Percentiles rank a stretch among this genome's conserved stretches.
phyloP scores from a whole-genome alignment of 352 stramenopile species.

The Saprolegnia parasitica region DNA sequence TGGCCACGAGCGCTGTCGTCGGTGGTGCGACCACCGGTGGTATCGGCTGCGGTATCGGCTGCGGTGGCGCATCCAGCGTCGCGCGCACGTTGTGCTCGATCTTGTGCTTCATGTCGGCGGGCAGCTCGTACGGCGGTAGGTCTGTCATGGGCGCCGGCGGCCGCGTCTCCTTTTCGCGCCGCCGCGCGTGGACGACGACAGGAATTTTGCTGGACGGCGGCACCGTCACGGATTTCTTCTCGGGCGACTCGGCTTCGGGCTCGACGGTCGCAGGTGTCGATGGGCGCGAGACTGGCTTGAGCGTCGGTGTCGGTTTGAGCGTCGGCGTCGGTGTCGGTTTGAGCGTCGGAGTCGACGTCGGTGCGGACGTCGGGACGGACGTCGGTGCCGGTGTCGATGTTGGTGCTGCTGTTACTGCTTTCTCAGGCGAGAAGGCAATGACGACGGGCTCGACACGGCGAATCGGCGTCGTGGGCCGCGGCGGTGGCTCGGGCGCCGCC shows the following conservation, averaged over 20 bases:
- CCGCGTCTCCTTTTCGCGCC: slow-evolving; percentile 27
- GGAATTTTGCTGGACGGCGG: slow-evolving; percentile 44
- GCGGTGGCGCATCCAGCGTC: slow-evolving; percentile 2
- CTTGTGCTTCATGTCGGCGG: slow-evolving; percentile 72
- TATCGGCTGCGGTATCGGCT: neutral
- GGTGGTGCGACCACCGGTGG: neutral
- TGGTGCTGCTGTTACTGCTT: neutral
- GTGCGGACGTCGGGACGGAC: slow-evolving; percentile 38
- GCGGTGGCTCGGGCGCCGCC: neutral
- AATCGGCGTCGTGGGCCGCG: neutral
- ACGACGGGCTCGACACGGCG: slow-evolving; percentile 7
- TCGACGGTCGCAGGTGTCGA: neutral
- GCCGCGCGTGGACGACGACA: slow-evolving; percentile 46
- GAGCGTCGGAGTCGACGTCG: slow-evolving; percentile 16
- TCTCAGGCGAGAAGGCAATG: neutral
- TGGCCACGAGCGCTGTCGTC: too few species aligned
- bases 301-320: slow-evolving; percentile 1
- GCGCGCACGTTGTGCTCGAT: slow-evolving; percentile 41
- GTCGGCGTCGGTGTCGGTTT: neutral
- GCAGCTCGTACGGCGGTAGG: slow-evolving; percentile 66
- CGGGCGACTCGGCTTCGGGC: neutral
- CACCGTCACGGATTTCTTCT: neutral
- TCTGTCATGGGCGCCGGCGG: slow-evolving; percentile 49
- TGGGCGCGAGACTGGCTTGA: neutral
- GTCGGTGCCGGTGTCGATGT: neutral